phyloP scores from a whole-genome alignment of 768 basidiomycete species.

The Tylopilus rubrobrunneus region DNA sequence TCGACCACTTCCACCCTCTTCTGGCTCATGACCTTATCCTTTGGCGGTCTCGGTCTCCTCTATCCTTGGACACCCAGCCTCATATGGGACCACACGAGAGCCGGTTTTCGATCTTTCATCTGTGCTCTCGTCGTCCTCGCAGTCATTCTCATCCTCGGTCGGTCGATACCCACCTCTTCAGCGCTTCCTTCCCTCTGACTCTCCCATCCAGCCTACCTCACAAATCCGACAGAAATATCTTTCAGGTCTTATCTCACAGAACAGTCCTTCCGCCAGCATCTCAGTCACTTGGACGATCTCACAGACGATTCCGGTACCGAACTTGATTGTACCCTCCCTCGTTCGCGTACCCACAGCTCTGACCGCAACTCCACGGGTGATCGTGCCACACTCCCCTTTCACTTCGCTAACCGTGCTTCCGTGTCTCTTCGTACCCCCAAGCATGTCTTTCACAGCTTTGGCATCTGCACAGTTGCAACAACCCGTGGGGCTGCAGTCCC shows the following conservation, averaged over 20 bases:
- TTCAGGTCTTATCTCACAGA: conserved; percentile 97
- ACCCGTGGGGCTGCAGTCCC: conserved; percentile 30
- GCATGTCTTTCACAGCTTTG: conserved; percentile 82
- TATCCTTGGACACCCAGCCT: conserved; percentile 53
- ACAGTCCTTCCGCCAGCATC: conserved; percentile 91
- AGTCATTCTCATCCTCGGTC: conserved; percentile 70
- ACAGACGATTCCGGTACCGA: conserved; percentile 46
- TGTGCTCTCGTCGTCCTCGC: conserved; percentile 65
- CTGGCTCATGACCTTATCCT: conserved; percentile 62
- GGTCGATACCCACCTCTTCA: conserved; percentile 26
- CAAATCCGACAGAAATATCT: conserved; percentile 90
- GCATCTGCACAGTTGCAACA: conserved; percentile 78
- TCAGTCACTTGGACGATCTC: conserved; percentile 76
- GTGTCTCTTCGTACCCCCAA: conserved; percentile 90
- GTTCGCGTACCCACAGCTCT: conserved; percentile 24
- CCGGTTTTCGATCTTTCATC: conserved; percentile 69
- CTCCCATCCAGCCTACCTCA: conserved; percentile 71
- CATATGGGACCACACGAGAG: conserved; percentile 50
- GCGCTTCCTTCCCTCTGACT: background rate
- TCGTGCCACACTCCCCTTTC: conserved; percentile 44
- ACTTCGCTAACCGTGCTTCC: conserved; percentile 90
- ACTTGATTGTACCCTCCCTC: conserved; percentile 26
- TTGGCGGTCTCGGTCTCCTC: conserved; percentile 59
- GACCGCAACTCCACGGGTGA: conserved; percentile 19
- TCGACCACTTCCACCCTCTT: conserved; percentile 39